phyloP scores from a whole-genome alignment of 2,329 filamentous ascomycete species.

The Fusarium sp. region DNA sequence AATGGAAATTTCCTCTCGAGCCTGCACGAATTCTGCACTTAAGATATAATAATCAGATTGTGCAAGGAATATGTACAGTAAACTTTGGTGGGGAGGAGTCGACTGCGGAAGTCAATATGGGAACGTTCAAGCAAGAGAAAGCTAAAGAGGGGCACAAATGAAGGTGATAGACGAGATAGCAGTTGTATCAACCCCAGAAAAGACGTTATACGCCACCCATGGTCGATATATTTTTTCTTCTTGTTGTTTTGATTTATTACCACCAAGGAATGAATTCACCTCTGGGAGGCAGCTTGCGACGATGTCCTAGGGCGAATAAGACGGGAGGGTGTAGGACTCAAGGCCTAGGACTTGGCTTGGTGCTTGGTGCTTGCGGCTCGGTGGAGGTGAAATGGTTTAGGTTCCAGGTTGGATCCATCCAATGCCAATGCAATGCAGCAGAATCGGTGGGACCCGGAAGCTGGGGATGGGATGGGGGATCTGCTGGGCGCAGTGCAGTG shows the following conservation, averaged over 20 bases:
- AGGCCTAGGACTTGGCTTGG: constrained; percentile 51
- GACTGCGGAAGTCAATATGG: constrained; percentile 3
- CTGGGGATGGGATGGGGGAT: constrained; percentile 6
- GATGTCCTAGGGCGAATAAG: constrained; percentile 50
- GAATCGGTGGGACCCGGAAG: constrained; percentile 7
- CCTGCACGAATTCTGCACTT: neutral
- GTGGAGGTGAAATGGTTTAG: constrained; percentile 21
- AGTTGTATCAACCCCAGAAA: constrained; percentile 10
- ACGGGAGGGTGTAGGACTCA: constrained; percentile 51
- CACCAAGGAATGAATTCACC: constrained; percentile 18
- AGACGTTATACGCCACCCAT: constrained; percentile 44
- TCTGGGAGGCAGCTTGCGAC: constrained; percentile 50
- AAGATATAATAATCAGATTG: neutral
- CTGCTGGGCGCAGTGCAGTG: neutral
- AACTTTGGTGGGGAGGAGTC: neutral
- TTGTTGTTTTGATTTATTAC: constrained; percentile 42
- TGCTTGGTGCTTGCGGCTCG: constrained; percentile 50
- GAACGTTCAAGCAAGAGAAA: constrained; percentile 1
- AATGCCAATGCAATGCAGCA: constrained; percentile 18
- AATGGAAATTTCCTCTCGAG: constrained; percentile 1
- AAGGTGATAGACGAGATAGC: constrained; percentile 22
- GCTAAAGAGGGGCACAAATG: constrained; percentile 27
- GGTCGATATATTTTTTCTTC: constrained; percentile 38
- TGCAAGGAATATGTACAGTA: neutral
- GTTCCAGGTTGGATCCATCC: constrained; percentile 18